Evolutionary conservation across 208 protist species (phyloP).

Genomic region (Crithidia expoeki): DNA sequence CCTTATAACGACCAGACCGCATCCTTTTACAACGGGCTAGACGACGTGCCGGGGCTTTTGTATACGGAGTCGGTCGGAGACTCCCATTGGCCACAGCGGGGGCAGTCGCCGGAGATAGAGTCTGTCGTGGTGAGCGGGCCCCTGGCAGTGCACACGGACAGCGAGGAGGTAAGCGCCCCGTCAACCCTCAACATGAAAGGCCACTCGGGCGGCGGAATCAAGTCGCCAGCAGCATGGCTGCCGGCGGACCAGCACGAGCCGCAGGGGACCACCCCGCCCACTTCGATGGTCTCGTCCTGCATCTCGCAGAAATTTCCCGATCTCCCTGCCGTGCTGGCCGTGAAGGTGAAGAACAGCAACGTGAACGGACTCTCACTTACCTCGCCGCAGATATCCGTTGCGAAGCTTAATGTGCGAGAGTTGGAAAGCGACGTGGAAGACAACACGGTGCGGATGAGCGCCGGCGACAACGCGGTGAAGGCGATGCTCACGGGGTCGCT

Average conservation of each 20-base stretch:
- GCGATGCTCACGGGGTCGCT: slow-evolving; percentile 1
- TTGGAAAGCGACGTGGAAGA: slow-evolving; percentile 4
- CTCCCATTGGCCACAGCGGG: neutral
- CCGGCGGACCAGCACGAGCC: neutral
- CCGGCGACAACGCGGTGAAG: neutral
- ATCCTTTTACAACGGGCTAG: slow-evolving; percentile 47
- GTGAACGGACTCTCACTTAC: neutral
- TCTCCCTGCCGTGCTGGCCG: slow-evolving; percentile 1
- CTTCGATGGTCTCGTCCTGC: neutral
- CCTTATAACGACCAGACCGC: slow-evolving; percentile 45
- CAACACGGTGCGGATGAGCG: slow-evolving; percentile 9
- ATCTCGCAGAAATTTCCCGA: slow-evolving; percentile 10
- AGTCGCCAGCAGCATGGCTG: neutral
- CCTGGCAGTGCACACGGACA: slow-evolving; percentile 7
- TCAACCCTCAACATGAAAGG: neutral
- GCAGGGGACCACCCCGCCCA: neutral
- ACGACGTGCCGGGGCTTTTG: slow-evolving; percentile 3
- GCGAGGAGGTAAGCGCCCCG: neutral
- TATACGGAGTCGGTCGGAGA: slow-evolving; percentile 6
- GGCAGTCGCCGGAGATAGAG: slow-evolving; percentile 15
- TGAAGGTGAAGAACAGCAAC: neutral
- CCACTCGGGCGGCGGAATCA: neutral
- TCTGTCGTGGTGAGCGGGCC: slow-evolving; percentile 5
- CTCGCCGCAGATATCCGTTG: neutral
- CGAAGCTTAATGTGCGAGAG: neutral